Evolutionary conservation across 2,329 filamentous ascomycete species (phyloP).

Genomic region (Pseudogymnoascus sp.): DNA sequence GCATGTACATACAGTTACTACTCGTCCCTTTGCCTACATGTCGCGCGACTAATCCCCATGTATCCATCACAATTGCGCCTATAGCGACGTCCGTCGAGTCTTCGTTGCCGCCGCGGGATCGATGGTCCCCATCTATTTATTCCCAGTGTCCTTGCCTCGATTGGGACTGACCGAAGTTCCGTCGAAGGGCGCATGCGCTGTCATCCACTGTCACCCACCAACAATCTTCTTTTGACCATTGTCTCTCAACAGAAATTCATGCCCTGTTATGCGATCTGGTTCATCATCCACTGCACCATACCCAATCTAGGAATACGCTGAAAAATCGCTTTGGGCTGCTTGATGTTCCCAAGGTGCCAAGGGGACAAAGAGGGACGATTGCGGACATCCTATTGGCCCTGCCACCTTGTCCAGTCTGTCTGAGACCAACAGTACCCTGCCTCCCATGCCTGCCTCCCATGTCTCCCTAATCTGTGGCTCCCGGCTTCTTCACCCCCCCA

Average conservation of each 20-base stretch:
- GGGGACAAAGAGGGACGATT: not conserved
- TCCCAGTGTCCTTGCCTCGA: conserved; percentile 3
- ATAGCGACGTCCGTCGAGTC: not conserved
- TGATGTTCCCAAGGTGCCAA: not conserved
- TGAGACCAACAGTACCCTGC: not conserved
- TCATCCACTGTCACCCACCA: not conserved
- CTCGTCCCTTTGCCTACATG: not conserved
- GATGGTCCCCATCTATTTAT: conserved; percentile 8
- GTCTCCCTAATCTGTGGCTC: not conserved
- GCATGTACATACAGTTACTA: not conserved
- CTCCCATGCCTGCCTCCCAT: not conserved
- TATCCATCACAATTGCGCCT: not conserved
- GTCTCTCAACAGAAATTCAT: not conserved
- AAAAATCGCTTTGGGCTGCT: not conserved
- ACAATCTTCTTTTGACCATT: not conserved
- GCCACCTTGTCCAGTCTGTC: not conserved
- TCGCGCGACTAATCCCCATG: not conserved
- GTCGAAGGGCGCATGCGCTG: not conserved
- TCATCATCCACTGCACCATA: not conserved
- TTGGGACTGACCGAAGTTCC: not conserved
- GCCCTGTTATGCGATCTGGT: not conserved
- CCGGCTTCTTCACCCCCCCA: not conserved
- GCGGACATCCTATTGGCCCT: not conserved
- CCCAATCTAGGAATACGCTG: not conserved
- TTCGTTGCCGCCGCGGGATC: not conserved